phyloP scores from a whole-genome alignment of 1,284 basidiomycete genomes.

The Athelia psychrophila region DNA sequence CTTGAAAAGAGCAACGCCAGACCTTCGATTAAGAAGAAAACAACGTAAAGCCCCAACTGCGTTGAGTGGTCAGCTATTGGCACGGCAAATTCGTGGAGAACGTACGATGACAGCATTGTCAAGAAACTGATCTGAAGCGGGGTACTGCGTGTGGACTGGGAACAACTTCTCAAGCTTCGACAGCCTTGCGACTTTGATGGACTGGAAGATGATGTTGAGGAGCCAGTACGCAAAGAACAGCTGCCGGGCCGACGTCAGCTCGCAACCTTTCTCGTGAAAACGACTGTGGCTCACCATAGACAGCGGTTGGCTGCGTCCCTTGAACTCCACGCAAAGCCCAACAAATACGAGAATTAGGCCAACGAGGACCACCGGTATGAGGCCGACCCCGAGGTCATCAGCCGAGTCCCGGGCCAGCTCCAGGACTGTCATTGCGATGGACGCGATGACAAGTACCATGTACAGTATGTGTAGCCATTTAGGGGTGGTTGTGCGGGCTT shows the following conservation, averaged over 20 bases:
- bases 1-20: not conserved
- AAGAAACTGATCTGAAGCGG: conserved; percentile 20
- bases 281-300: conserved; percentile 13
- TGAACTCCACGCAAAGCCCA: conserved; percentile 17
- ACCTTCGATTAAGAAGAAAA: not conserved
- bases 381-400: conserved; percentile 20
- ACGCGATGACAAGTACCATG: conserved; percentile 17
- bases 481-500: conserved; percentile 2
- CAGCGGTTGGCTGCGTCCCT: conserved; percentile 13
- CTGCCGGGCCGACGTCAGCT: conserved; percentile 7
- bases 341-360: conserved; percentile 13
- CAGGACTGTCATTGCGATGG: conserved; percentile 21
- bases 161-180: conserved; percentile 15
- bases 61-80: conserved; percentile 5
- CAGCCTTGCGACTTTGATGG: conserved; percentile 18
- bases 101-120: conserved; percentile 25
- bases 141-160: conserved; percentile 10
- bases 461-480: conserved; percentile 21
- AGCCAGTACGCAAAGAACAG: conserved; percentile 20
- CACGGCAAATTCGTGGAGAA: conserved; percentile 7
- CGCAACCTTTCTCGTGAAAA: not conserved
- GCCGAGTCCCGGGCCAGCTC: conserved; percentile 21
- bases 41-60: not conserved
- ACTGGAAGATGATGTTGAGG: conserved; percentile 14
- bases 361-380: conserved; percentile 19